Base-by-base conservation (phyloP, 192 early-diverging fungal species). In the Umbelopsis vinacea region DNA sequence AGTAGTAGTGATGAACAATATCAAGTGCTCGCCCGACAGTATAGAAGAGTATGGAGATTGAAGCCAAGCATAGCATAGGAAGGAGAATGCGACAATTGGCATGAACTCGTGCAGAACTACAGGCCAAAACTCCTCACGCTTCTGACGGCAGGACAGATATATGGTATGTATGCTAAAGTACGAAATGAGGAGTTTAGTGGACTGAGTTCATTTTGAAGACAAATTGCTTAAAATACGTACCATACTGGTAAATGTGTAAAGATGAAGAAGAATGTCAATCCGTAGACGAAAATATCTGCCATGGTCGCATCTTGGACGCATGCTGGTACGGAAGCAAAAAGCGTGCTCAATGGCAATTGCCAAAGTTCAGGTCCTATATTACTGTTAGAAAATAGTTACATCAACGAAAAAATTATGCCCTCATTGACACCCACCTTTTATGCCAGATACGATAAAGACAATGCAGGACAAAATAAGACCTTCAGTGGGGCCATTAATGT, bases 401-500 rank as follows among this genome's bases (percentile, higher is more conserved):
- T 45, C 69, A 22, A 46, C 12, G 66, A 23, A 23, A 46, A 66
- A 55, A 46, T 67, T 33, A 46, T 9, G 33, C 21, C 46, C 29
- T 4, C 6, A 48, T 9, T 3, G 9, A 14, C 23, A 50, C 14
- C 57, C 74, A 82, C 91, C 91, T 47, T 81, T 89, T 73, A 91
- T 81, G 14, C 93, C 93, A 37, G 93, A 93, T 50, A 55, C 78
- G 52, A 90, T 75, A 74, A 92, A 87, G 14, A 83, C 83, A 15
- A 89, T 43, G 68, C 90, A 91, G 24, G 89, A 90, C 19, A 90
- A 35, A 23, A 95, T 84, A 52, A 96, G 81, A 50, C 93, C 92
- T 80, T 96, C 94, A 5, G 93, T 94, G 22, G 94, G 94, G 38
- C 94, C 94, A 69, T 94, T 95, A 68, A 95, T 66, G 70, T 92